Conservation (phyloP, 1,284 basidiomycete species). For the Trichosporon sp. region DNA sequence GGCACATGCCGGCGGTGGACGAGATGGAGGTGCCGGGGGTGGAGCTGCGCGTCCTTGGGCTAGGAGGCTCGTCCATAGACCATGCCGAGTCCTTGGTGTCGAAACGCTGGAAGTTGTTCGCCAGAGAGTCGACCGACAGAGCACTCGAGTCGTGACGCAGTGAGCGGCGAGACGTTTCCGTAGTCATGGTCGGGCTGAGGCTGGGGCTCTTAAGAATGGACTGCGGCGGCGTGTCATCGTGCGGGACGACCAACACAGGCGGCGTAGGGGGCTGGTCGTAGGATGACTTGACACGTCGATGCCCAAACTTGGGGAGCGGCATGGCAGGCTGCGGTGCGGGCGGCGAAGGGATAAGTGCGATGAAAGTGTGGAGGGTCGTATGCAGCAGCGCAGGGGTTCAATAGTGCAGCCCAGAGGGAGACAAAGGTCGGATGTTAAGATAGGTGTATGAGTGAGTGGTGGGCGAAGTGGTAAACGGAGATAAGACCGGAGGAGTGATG, state of each 20-base stretch:
- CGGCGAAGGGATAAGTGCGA: background rate
- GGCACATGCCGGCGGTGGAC: constrained; percentile 33
- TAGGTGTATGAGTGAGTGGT: background rate
- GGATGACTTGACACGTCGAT: constrained; percentile 2
- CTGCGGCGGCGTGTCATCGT: background rate
- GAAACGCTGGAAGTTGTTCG: background rate
- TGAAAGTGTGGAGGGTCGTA: background rate
- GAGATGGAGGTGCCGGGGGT: constrained; percentile 32
- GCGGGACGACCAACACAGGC: background rate
- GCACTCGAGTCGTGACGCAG: background rate
- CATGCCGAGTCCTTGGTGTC: background rate
- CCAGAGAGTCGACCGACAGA: background rate
- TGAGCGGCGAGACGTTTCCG: background rate
- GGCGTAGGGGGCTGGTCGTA: background rate
- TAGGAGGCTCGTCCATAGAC: background rate
- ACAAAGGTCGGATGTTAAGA: background rate
- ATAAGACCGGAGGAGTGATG: background rate
- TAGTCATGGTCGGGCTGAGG: background rate
- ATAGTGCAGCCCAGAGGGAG: background rate
- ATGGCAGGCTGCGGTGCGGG: background rate
- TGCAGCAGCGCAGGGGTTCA: background rate
- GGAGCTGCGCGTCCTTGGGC: background rate
- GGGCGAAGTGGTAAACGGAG: background rate
- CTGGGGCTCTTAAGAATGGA: background rate
- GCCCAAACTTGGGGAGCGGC: background rate